Evolutionary conservation across 371 early-diverging fungal species (phyloP), one percentile per base, ranked within the genome.

Genomic region (Dentiscutata heterogama): DNA sequence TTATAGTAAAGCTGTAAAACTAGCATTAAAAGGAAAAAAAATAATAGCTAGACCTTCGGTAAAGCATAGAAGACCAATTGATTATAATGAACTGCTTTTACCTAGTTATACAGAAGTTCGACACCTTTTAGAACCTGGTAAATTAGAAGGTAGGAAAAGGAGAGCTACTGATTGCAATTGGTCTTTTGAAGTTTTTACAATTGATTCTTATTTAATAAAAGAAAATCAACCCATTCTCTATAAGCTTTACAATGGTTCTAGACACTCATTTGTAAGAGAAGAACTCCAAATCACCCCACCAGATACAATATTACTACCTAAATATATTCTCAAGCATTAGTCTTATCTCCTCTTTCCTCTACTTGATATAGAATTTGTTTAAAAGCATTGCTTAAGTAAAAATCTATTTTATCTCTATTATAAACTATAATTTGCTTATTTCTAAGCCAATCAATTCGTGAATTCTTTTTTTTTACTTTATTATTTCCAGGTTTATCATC

Each of bases 1-100:
- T n/a, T 35, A 60, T 76, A 60, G 27, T 76, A 31, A 60, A 76
- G 76, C 61, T 58, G 61, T 76, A 76, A 60, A 76, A 42, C 58
- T 18, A 27, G 74, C 74, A 53, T 73, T 73, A 73, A 73, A 73
- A 73, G 74, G 74, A 4, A 31, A 76, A 60, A 76, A 60, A 31
- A 60, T 76, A 60, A 60, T 76, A 60, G 76, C 76, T 20, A 46
- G 60, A 11, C 39, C 76, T 18, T 25, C 76, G 58, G 35, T 73
- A 35, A 76, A 58, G 27, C 60, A 60, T 76, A 4, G 39, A 13
- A 60, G 76, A 39, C 76, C 76, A 60, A 76, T 76, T 6, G 61
- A 61, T 20, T 76, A 27, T 76, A 20, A 76, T 76, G 61, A 76
- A 61, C 39, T 29, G 1, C 29, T 1, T 27, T 76, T 76, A 60